These are phyloP conservation scores for Podaxis rugospora DNA, from an alignment of 768 basidiomycete species.

Conservation along the genomic window DNA sequence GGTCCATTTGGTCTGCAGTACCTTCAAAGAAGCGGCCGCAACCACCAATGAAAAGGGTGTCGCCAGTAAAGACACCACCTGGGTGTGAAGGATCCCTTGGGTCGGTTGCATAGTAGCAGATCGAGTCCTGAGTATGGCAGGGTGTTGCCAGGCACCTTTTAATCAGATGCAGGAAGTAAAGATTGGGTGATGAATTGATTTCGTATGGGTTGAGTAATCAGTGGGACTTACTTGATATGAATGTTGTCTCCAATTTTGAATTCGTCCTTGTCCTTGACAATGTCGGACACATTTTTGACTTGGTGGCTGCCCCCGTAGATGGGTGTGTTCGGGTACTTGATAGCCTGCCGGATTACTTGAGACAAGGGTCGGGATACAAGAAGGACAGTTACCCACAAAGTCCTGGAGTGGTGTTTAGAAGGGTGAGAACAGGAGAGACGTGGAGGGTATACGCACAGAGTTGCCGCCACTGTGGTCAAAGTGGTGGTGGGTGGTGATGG, in stretches of 20 bases:
- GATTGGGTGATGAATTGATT: background rate
- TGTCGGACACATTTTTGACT: slow-evolving; percentile 59
- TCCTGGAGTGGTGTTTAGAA: slow-evolving; percentile 26
- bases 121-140: slow-evolving; percentile 96
- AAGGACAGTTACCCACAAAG: slow-evolving; percentile 41
- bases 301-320: slow-evolving; percentile 82
- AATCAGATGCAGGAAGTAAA: background rate
- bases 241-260: slow-evolving; percentile 69
- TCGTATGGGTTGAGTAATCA: slow-evolving; percentile 6
- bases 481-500: slow-evolving; percentile 92
- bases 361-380: background rate
- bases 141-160: slow-evolving; percentile 79
- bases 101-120: slow-evolving; percentile 79
- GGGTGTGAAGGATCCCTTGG: slow-evolving; percentile 43
- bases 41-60: slow-evolving; percentile 85
- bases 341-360: slow-evolving; percentile 26
- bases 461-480: slow-evolving; percentile 89
- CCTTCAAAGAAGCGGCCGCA: slow-evolving; percentile 97
- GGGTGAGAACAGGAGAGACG: background rate
- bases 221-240: slow-evolving; percentile 45
- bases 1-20: slow-evolving; percentile 73
- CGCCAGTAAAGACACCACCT: slow-evolving; percentile 89
- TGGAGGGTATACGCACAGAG: slow-evolving; percentile 38
- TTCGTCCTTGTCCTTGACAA: slow-evolving; percentile 79
- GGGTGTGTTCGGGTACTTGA: slow-evolving; percentile 40